Evolutionary conservation across 495 filamentous ascomycete species (phyloP).

Genomic region (Corynascus novoguineensis): DNA sequence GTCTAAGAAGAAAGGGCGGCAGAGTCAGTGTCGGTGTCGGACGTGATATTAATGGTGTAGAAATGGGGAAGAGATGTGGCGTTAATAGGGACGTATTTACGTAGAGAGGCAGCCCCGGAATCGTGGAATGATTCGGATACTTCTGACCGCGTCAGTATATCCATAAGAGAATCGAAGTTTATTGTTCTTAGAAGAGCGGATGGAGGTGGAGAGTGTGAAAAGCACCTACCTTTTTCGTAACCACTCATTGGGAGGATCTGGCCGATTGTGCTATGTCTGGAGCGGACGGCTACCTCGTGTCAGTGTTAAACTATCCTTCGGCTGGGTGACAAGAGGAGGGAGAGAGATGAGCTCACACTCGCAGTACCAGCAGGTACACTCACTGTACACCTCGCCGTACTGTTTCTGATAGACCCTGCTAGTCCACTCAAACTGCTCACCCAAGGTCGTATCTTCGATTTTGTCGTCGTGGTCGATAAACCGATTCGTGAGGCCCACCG

Average conservation of each 20-base stretch:
- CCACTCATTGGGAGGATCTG: slow-evolving; percentile 38
- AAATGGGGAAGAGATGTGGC: not conserved
- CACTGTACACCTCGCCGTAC: slow-evolving; percentile 63
- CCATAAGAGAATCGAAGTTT: too few relatives aligned
- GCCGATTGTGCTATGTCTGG: slow-evolving; percentile 47
- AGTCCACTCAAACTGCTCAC: slow-evolving; percentile 67
- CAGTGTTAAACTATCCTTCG: not conserved
- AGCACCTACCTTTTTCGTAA: slow-evolving; percentile 39
- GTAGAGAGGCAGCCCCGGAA: slow-evolving; percentile 48
- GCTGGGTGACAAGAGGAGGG: not conserved
- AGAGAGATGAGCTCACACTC: slow-evolving; percentile 40
- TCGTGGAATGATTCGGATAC: slow-evolving; percentile 51
- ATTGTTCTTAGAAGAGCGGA: slow-evolving; percentile 25
- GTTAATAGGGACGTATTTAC: not conserved
- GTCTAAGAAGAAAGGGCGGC: not conserved
- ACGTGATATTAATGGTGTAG: not conserved
- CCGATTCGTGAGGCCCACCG: slow-evolving; percentile 31
- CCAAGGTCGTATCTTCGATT: slow-evolving; percentile 59
- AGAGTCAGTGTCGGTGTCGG: not conserved
- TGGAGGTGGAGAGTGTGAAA: not conserved
- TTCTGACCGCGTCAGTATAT: slow-evolving; percentile 26
- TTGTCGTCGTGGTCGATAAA: slow-evolving; percentile 88
- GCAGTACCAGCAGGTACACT: slow-evolving; percentile 91
- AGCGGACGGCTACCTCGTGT: slow-evolving; percentile 50
- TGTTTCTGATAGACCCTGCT: slow-evolving; percentile 59